Conservation (phyloP, 129 eudicot genomes). For the Ambrosia artemisiifolia region DNA sequence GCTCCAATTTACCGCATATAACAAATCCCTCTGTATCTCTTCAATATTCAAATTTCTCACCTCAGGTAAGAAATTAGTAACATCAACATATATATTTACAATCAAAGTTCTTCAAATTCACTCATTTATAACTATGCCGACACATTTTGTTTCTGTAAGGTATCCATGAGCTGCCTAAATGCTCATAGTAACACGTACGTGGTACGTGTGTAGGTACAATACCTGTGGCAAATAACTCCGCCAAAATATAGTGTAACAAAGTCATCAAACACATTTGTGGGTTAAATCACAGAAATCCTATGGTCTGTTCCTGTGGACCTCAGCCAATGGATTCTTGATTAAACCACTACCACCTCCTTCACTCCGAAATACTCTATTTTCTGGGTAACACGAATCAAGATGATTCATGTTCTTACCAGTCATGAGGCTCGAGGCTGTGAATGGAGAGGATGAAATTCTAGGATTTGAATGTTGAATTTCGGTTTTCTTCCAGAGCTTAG, state of each 20-base stretch:
- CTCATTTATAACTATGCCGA: conserved; percentile 3
- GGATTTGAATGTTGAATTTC: conserved; percentile 38
- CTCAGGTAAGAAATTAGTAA: not conserved
- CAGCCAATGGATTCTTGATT: conserved; percentile 82
- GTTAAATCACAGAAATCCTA: conserved; percentile 40
- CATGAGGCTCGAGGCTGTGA: conserved; percentile 27
- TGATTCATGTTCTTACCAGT: conserved; percentile 23
- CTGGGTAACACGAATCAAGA: conserved; percentile 27
- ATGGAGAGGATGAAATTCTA: conserved; percentile 27
- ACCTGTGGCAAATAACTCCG: not conserved
- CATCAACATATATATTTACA: conserved; percentile 25
- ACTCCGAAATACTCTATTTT: conserved; percentile 35
- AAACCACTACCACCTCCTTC: conserved; percentile 51
- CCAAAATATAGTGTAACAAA: not conserved
- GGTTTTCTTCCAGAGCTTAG: conserved; percentile 68
- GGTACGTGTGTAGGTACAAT: not conserved
- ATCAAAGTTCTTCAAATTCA: conserved; percentile 7
- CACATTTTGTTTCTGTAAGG: not conserved
- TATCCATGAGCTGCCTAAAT: conserved; percentile 7
- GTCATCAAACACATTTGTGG: conserved; percentile 19
- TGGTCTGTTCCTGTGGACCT: conserved; percentile 34
- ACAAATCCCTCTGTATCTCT: not conserved
- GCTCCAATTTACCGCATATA: not conserved
- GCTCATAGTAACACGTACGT: not conserved
- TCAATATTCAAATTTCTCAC: conserved; percentile 1